Evolutionary conservation across 2,329 filamentous ascomycete genomes (phyloP).

Genomic region (Fusarium sp.): DNA sequence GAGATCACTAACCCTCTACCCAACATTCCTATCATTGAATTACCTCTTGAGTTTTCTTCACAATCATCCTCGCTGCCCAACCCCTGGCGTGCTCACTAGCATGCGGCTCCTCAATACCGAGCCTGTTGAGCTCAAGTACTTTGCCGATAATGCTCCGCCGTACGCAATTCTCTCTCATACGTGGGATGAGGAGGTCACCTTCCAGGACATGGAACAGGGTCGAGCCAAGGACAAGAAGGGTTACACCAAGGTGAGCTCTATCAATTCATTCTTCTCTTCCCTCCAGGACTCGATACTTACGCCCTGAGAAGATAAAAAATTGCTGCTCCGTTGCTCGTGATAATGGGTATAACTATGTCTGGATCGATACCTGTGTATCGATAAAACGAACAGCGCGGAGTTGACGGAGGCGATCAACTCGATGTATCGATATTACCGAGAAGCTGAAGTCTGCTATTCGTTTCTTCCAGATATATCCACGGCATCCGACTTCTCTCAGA

Average conservation of each 20-base stretch:
- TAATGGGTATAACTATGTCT: neutral
- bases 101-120: neutral
- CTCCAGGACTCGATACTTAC: neutral
- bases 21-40: neutral
- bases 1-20: neutral
- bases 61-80: too few relatives aligned
- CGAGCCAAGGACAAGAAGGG: neutral
- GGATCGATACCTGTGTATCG: neutral
- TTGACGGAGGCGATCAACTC: neutral
- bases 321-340: neutral
- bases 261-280: neutral
- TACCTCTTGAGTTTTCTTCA: neutral
- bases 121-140: neutral
- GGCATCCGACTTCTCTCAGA: neutral
- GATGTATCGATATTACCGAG: neutral
- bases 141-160: neutral
- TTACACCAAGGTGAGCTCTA: neutral
- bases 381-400: neutral
- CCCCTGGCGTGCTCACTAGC: neutral
- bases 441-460: neutral
- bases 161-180: neutral
- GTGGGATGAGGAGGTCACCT: neutral
- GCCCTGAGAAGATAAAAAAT: neutral
- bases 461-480: neutral
- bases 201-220: neutral